Conservation (phyloP, 768 basidiomycete species). For the Termitomyces sp. region DNA sequence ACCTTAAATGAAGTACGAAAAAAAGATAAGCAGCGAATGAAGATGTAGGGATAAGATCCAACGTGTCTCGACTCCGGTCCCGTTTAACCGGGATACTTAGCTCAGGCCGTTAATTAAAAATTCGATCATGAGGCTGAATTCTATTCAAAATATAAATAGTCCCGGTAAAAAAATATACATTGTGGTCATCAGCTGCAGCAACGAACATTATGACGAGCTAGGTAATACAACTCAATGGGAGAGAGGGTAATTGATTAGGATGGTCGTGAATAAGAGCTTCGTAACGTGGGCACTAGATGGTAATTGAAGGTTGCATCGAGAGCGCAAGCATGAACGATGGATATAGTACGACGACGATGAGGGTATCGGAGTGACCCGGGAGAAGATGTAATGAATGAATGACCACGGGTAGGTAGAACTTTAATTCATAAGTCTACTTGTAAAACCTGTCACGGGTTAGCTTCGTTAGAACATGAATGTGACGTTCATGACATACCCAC, state of each 20-base stretch:
- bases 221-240: constrained; percentile 28
- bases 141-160: not conserved
- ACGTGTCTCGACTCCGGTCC: constrained; percentile 9
- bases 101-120: no score
- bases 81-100: no score
- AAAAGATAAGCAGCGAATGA: constrained; percentile 10
- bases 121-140: constrained; percentile 12
- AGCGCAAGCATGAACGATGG: constrained; percentile 16
- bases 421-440: constrained; percentile 12
- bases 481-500: constrained; percentile 8
- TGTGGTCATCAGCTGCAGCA: constrained; percentile 8
- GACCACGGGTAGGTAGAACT: constrained; percentile 1
- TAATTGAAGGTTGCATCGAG: constrained; percentile 9
- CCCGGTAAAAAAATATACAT: constrained; percentile 4
- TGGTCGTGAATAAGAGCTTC: constrained; percentile 21
- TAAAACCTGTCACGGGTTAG: not conserved
- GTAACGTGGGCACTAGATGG: constrained; percentile 16
- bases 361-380: constrained; percentile 15
- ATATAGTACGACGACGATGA: constrained; percentile 17
- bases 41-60: constrained; percentile 12
- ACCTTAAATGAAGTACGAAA: not conserved
- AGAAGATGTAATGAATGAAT: constrained; percentile 9
- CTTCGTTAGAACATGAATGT: not conserved
- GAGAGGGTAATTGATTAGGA: constrained; percentile 17
- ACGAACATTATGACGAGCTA: constrained; percentile 27